Percentiles rank a stretch among this genome's conserved stretches.
These are phyloP conservation scores for Talaromyces stipitatus DNA, from an alignment of 495 filamentous ascomycete species.

Conservation along the genomic window DNA sequence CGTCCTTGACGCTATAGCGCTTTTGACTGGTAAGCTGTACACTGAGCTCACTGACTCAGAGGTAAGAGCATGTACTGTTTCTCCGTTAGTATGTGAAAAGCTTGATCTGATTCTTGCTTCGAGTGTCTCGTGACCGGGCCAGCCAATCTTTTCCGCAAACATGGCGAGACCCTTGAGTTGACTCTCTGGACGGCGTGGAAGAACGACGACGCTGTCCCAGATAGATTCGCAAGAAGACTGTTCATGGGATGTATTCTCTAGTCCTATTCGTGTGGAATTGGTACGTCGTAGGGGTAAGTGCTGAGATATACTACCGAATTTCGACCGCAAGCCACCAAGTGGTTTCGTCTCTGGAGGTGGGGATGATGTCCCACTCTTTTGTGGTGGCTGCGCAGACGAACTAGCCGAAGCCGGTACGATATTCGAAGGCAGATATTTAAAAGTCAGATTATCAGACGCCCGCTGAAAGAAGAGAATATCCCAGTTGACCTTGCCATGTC, in stretches of 20 bases:
- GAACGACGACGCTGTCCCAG: constrained; percentile 29
- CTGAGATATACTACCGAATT: constrained; percentile 20
- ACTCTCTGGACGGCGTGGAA: constrained; percentile 27
- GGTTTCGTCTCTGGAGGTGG: neutral
- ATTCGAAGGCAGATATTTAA: constrained; percentile 17
- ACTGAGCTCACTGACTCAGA: neutral
- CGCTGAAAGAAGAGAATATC: constrained; percentile 66
- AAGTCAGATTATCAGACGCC: constrained; percentile 66
- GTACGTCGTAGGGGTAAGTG: neutral
- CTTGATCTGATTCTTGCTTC: constrained; percentile 9
- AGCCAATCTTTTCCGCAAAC: constrained; percentile 43
- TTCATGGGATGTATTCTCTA: constrained; percentile 3
- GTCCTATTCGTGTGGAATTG: neutral
- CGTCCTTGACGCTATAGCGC: neutral
- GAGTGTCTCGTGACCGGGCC: constrained; percentile 38
- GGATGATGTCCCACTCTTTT: constrained; percentile 3
- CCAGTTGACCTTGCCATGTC: constrained; percentile 67
- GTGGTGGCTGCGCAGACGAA: constrained; percentile 8
- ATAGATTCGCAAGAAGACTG: constrained; percentile 17
- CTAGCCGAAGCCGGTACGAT: constrained; percentile 14
- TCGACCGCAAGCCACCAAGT: constrained; percentile 12
- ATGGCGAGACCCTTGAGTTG: constrained; percentile 43
- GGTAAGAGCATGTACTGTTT: neutral
- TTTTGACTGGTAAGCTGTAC: neutral
- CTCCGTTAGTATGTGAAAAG: neutral